Evolutionary conservation across 73 alveolate genomes (phyloP), one percentile per base, ranked within the genome.

Genomic region (Urostyla sp.): DNA sequence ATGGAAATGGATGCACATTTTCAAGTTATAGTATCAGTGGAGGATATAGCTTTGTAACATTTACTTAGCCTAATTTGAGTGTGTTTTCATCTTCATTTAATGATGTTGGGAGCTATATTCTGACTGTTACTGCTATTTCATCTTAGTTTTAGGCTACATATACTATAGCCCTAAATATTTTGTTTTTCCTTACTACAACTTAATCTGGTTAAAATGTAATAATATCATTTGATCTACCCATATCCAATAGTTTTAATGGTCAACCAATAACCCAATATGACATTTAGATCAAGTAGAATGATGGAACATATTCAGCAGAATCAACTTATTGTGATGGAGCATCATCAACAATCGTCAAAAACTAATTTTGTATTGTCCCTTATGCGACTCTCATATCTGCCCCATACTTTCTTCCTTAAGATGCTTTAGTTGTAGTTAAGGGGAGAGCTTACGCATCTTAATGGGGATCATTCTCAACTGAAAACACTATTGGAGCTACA

Each of bases 241-340:
- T 73, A 72, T 1, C 80, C 88, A 40, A 21, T 31, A n/a, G n/a
- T 34, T 4, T 44, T 20, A 77, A 59, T 59, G 88, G 80, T 24
- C 59, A 46, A 18, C 73, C 79, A 5, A 59, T 77, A 16, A 59
- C 88, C 46, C 34, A 34, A 2, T 77, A 77, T 57, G 43, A 44
- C 26, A 24, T 77, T 15, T 58, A 58, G 52, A 20, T 77, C 60
- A 56, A 74, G 49, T 24, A 45, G 35, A 3, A 6, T 26, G 45
- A 30, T 20, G 30, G 38, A 15, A 23, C 90, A 2, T 50, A 37
- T 50, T 67, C 20, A 11, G 63, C 78, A 10, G 45, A 54, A 18
- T 5, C 44, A 16, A 45, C 88, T 4, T 43, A 45, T 20, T 77
- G 88, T 52, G 77, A 77, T 30, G 88, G 88, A 28, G 52, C 58